These are phyloP conservation scores for Candida morakotiae DNA, from an alignment of 805 yeast species.

Conservation along the genomic window DNA sequence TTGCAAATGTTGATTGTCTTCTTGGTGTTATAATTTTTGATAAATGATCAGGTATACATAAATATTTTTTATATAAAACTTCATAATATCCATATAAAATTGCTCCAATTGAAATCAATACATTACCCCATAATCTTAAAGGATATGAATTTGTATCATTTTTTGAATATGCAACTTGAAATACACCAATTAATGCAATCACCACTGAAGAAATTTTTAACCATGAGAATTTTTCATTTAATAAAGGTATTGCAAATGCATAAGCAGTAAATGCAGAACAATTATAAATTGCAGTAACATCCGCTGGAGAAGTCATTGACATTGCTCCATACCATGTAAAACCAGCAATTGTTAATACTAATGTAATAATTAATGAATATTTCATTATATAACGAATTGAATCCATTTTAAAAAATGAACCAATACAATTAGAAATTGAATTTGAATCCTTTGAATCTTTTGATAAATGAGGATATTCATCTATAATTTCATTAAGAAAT, in stretches of 20 bases:
- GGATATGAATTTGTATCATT: constrained; percentile 41
- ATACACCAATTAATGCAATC: constrained; percentile 70
- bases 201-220: constrained; percentile 64
- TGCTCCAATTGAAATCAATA: constrained; percentile 70
- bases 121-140: constrained; percentile 61
- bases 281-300: constrained; percentile 86
- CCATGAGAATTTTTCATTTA: constrained; percentile 62
- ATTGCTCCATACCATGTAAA: constrained; percentile 84
- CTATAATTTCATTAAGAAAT: constrained; percentile 30
- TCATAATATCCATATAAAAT: constrained; percentile 78
- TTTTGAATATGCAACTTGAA: constrained; percentile 71
- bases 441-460: too few species aligned
- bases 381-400: constrained; percentile 46
- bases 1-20: constrained; percentile 78
- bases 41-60: constrained; percentile 66
- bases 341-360: constrained; percentile 71
- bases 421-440: constrained; percentile 28
- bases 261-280: constrained; percentile 88
- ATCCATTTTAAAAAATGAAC: constrained; percentile 37
- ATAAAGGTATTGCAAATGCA: constrained; percentile 72
- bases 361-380: constrained; percentile 43
- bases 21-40: constrained; percentile 43
- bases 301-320: constrained; percentile 74
- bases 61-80: constrained; percentile 69
- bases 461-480: constrained; percentile 34